phyloP scores from a whole-genome alignment of 1,284 basidiomycete genomes.

The Takashimella tepidaria region DNA sequence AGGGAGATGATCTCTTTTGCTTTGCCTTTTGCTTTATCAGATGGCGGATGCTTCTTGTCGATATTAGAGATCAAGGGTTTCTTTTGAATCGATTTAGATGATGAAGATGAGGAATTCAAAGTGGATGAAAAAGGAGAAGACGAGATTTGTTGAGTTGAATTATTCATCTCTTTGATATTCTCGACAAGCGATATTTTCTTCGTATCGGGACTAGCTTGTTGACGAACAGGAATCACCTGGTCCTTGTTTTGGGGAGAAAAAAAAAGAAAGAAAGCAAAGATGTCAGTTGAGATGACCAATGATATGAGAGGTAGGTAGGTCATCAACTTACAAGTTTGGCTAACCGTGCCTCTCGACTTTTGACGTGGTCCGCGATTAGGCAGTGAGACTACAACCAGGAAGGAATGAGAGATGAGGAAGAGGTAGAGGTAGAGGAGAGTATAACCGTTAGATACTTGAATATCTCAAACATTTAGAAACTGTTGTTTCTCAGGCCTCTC shows the following conservation, averaged over 20 bases:
- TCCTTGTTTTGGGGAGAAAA: no score
- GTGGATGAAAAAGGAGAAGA: neutral
- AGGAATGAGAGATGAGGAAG: no score
- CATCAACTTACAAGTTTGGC: slow-evolving; percentile 6
- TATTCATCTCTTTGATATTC: neutral
- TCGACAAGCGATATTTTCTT: slow-evolving; percentile 1
- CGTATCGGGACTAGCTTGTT: slow-evolving; percentile 15
- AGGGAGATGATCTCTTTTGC: slow-evolving; percentile 2
- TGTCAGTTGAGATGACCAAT: neutral
- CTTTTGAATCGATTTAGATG: no score
- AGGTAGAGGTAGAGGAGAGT: no score
- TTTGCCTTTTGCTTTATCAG: slow-evolving; percentile 2
- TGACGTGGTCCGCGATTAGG: neutral
- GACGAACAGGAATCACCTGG: slow-evolving; percentile 17
- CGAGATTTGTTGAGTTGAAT: neutral
- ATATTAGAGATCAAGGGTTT: no score
- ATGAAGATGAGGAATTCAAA: no score
- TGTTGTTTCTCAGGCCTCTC: no score
- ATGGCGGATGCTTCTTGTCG: no score
- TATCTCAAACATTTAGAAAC: no score
- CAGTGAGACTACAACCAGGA: no score
- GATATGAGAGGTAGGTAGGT: neutral
- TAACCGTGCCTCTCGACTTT: slow-evolving; percentile 8
- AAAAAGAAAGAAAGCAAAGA: no score
- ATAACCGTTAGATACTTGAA: no score